phyloP scores from a whole-genome alignment of 1,139 yeast species.

The Dujonia santamariae region DNA sequence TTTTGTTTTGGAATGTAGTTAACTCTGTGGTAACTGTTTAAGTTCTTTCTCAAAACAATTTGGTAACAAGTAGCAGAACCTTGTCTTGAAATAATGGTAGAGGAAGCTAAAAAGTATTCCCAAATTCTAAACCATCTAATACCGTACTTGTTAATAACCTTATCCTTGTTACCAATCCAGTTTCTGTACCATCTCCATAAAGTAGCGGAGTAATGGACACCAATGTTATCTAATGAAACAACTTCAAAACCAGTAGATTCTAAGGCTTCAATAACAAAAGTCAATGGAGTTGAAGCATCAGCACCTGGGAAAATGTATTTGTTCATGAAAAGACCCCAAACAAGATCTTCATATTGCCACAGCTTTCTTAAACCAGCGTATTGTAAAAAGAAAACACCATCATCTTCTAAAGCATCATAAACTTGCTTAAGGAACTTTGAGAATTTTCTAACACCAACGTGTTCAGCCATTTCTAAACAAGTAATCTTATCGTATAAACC shows the following conservation, averaged over 20 bases:
- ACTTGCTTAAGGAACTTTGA: slow-evolving; percentile 74
- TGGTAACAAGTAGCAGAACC: slow-evolving; percentile 94
- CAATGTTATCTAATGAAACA: slow-evolving; percentile 80
- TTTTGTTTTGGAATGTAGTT: slow-evolving; percentile 77
- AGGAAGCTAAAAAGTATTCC: slow-evolving; percentile 84
- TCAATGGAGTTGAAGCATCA: slow-evolving; percentile 92
- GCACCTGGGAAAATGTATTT: slow-evolving; percentile 97
- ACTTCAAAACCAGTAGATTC: slow-evolving; percentile 88
- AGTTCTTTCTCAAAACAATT: slow-evolving; percentile 84
- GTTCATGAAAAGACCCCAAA: slow-evolving; percentile 96
- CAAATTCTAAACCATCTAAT: slow-evolving; percentile 89
- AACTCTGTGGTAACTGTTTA: slow-evolving; percentile 80
- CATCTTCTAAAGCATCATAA: slow-evolving; percentile 84
- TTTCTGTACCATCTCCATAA: slow-evolving; percentile 95
- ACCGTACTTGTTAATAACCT: slow-evolving; percentile 79
- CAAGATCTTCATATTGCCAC: slow-evolving; percentile 93
- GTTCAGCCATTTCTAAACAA: slow-evolving; percentile 95
- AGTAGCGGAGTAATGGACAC: slow-evolving; percentile 90
- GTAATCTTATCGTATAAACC: slow-evolving; percentile 85
- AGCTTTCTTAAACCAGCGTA: slow-evolving; percentile 88
- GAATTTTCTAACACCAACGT: slow-evolving; percentile 89
- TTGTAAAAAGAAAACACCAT: slow-evolving; percentile 83
- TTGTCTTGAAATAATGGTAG: slow-evolving; percentile 84
- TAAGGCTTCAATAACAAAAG: slow-evolving; percentile 72
- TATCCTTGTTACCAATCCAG: slow-evolving; percentile 84